Base-by-base conservation (phyloP, 371 early-diverging fungal species). In the Mortierella sp. region DNA sequence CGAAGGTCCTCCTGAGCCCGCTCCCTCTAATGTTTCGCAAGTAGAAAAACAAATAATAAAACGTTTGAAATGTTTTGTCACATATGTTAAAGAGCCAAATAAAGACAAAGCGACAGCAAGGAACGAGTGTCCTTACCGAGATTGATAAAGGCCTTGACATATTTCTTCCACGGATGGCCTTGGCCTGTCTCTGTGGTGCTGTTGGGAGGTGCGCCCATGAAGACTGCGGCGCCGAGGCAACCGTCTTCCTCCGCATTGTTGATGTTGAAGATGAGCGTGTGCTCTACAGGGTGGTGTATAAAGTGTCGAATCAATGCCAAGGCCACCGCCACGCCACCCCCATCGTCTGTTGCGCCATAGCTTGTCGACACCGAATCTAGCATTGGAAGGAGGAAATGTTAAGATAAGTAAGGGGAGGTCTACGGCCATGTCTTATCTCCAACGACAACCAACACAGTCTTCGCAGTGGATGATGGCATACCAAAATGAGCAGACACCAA, bases 201-300 rank as follows among this genome's bases (percentile, higher is more conserved):
- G 72, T 82, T 75, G 12, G 71, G 74, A 54, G 65, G 76, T 0
- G 82, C 78, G 10, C 91, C 87, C 48, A 94, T 87, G 83, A 97
- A 96, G 1, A 92, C 85, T 12, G 87, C 79, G 0, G 94, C 95
- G 12, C 97, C 98, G 70, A 92, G 81, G 16, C 91, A 79, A 0
- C 96, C 96, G 48, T 91, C 89, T 85, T 97, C 98, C 79, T 97
- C 98, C 55, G 93, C 94, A 77, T 97, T 96, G 87, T 96, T 96
- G 68, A 97, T 92, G 80, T 94, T 89, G 80, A 97, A 93, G 32
- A 97, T 91, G 74, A 96, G 87, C 0, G 90, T 90, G 73, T 91
- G 88, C 68, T 89, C 87, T 72, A 90, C 90, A 54, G 93, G 94
- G 72, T 92, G 88, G 14, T 87, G 82, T 18, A 92, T 87, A 79